phyloP scores from a whole-genome alignment of 2,329 filamentous ascomycete species.

The Periconia digitata region DNA sequence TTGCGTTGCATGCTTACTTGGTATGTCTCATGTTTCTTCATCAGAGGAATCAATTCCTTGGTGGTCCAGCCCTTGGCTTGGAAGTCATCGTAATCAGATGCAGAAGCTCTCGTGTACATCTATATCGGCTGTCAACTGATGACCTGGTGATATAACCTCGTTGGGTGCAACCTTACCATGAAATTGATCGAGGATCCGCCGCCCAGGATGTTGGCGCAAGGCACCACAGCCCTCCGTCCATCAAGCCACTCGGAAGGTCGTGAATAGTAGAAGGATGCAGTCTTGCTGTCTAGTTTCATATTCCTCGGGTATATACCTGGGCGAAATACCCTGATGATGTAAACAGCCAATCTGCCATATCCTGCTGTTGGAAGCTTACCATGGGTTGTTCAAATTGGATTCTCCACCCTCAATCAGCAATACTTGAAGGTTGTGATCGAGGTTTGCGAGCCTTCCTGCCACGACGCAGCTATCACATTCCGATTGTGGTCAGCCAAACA shows the following conservation, averaged over 20 bases:
- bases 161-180: conserved; percentile 55
- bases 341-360: not conserved
- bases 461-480: conserved; percentile 48
- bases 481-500: conserved; percentile 7
- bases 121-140: conserved; percentile 22
- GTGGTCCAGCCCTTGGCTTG: conserved; percentile 79
- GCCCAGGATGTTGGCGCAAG: conserved; percentile 71
- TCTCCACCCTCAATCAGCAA: conserved; percentile 72
- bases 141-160: not conserved
- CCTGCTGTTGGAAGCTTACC: conserved; percentile 35
- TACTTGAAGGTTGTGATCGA: conserved; percentile 73
- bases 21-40: conserved; percentile 81
- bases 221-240: conserved; percentile 72
- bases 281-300: conserved; percentile 80
- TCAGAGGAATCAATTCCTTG: conserved; percentile 72
- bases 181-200: conserved; percentile 77
- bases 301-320: conserved; percentile 77
- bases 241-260: conserved; percentile 71
- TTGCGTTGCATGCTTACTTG: conserved; percentile 44
- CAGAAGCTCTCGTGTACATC: conserved; percentile 74
- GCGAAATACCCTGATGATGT: conserved; percentile 62
- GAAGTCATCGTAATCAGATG: conserved; percentile 77
- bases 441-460: conserved; percentile 65
- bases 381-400: conserved; percentile 76
- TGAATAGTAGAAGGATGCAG: conserved; percentile 79